These are phyloP conservation scores for Fusarium sp. DNA, from an alignment of 2,329 filamentous ascomycete species.

Conservation along the genomic window DNA sequence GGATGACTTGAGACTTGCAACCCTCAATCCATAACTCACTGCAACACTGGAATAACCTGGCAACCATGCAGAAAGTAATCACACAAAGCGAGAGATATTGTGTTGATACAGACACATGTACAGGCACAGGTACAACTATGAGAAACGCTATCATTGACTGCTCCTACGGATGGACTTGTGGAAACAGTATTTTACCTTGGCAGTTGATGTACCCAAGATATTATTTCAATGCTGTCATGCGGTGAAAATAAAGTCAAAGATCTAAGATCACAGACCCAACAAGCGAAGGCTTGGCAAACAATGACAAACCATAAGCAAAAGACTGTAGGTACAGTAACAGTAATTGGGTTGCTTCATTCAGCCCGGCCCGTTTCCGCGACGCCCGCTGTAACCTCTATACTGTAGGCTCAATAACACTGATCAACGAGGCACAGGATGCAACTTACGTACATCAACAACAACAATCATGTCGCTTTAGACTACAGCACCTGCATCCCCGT, in stretches of 20 bases:
- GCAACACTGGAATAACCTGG: slow-evolving; percentile 12
- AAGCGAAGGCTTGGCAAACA: slow-evolving; percentile 9
- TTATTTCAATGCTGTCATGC: not conserved
- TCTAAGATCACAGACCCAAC: not conserved
- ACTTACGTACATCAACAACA: slow-evolving; percentile 15
- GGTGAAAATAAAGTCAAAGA: not conserved
- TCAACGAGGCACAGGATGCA: slow-evolving; percentile 18
- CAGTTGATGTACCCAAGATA: not conserved
- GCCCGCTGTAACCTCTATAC: slow-evolving; percentile 39
- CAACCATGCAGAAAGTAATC: not conserved
- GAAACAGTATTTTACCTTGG: not conserved
- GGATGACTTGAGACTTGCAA: slow-evolving; percentile 17
- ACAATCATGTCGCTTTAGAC: not conserved
- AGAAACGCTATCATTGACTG: too few species aligned
- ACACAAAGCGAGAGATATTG: not conserved
- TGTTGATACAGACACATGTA: not conserved
- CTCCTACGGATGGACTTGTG: not conserved
- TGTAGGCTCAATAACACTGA: slow-evolving; percentile 11
- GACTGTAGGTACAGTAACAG: not conserved
- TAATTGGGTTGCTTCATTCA: slow-evolving; percentile 9
- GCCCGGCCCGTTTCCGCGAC: slow-evolving; percentile 44
- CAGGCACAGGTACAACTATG: not conserved
- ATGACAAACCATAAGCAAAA: not conserved
- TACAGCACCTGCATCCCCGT: slow-evolving; percentile 2
- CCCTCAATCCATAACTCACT: slow-evolving; percentile 9